Evolutionary conservation across 164 flowering plant genomes (phyloP), one percentile per base, ranked within the genome.

Genomic region (Litsea cubeba): DNA sequence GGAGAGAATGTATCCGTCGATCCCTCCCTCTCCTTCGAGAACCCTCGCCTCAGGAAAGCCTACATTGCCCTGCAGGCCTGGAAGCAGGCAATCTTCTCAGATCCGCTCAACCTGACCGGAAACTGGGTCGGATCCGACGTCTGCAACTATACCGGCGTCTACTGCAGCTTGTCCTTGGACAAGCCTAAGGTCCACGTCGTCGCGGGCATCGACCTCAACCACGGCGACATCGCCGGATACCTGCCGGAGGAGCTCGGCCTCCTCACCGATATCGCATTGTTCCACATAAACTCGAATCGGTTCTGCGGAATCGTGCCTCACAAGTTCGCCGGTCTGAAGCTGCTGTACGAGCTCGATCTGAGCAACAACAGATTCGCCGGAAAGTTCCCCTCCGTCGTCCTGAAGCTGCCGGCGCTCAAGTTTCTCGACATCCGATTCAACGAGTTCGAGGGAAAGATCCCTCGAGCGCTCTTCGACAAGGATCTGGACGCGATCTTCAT

Each of bases 161-260:
- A 79, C 84, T 95, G 99, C 76, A 83, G 96, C 24, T 83, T 75
- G 0, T 84, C 97, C 0, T 87, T 68, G 0, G 91, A 88, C 65
- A 75, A 91, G 51, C 72, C 68, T 0, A 11, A 20, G 0, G 74
- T 83, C 77, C 23, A 50, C 0, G 88, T 91, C 40, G 97, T 95
- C 72, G 97, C 99, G 65, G 98, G 98, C 22, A 86, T 95, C 65
- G 99, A 95, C 76, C 89, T 95, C 69, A 90, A 90, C 80, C 91
- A 88, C 58, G 89, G 81, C 8, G 90, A 89, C 76, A 85, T 90
- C 65, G 95, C 93, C 12, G 93, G 93, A 0, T 83, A 85, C 79
- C 73, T 90, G 3, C 90, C 91, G 6, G 86, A 84, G 62, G 90
- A 90, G 71, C 75, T 90, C 7, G 95, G 90, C 12, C 71, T 88